Evolutionary conservation across 2,329 filamentous ascomycete species (phyloP).

Genomic region (Stagonosporopsis vannaccii): DNA sequence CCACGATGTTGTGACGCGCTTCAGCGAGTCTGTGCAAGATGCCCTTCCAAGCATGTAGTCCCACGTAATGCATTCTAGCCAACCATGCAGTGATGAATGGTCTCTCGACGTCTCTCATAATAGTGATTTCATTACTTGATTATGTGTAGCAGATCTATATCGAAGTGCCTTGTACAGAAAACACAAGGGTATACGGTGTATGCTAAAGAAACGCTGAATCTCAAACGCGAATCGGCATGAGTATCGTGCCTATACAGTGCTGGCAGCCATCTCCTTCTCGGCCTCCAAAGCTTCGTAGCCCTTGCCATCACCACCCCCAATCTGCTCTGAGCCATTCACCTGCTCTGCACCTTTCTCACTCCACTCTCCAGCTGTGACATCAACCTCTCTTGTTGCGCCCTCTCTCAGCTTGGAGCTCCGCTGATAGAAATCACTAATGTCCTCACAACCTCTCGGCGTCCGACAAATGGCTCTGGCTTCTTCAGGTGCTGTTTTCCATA

Average conservation of each 20-base stretch:
- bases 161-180: background rate
- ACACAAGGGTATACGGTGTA: constrained; percentile 12
- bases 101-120: background rate
- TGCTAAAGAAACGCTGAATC: constrained; percentile 8
- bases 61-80: too few species aligned
- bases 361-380: constrained; percentile 43
- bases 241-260: background rate
- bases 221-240: background rate
- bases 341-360: constrained; percentile 37
- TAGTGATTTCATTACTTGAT: background rate
- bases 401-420: constrained; percentile 23
- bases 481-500: constrained; percentile 77
- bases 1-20: background rate
- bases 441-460: constrained; percentile 70
- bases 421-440: constrained; percentile 41
- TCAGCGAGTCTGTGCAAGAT: background rate
- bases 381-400: constrained; percentile 31
- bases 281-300: constrained; percentile 27
- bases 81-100: background rate
- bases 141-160: background rate
- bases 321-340: constrained; percentile 22
- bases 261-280: constrained; percentile 13
- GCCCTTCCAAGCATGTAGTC: background rate
- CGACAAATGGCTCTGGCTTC: constrained; percentile 67
- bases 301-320: constrained; percentile 35